These are phyloP conservation scores for Lachnellula cervina DNA, from an alignment of 2,329 filamentous ascomycete species.

Conservation along the genomic window DNA sequence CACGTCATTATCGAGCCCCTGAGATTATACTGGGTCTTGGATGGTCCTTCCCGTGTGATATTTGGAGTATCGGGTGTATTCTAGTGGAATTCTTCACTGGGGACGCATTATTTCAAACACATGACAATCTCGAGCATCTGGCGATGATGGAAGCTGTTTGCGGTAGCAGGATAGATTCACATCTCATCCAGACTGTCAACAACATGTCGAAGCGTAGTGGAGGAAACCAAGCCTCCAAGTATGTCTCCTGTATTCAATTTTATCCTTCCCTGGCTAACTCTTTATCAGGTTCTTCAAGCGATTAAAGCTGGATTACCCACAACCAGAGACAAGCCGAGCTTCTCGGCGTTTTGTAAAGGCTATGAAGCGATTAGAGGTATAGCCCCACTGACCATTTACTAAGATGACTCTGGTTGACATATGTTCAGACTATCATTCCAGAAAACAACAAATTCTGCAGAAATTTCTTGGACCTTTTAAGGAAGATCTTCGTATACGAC, in stretches of 20 bases:
- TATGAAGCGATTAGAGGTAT: conserved; percentile 64
- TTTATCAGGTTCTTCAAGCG: conserved; percentile 60
- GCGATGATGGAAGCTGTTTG: conserved; percentile 73
- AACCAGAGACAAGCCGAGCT: conserved; percentile 57
- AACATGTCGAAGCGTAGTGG: conserved; percentile 52
- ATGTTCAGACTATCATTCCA: conserved; percentile 58
- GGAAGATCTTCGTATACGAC: conserved; percentile 66
- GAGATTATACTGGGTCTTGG: conserved; percentile 67
- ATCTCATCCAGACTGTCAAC: conserved; percentile 53
- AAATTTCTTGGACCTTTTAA: conserved; percentile 59
- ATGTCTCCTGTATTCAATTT: conserved; percentile 28
- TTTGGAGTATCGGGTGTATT: conserved; percentile 71
- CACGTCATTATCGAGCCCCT: conserved; percentile 63
- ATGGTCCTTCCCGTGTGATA: conserved; percentile 68
- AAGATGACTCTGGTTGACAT: conserved; percentile 13
- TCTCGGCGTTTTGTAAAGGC: conserved; percentile 64
- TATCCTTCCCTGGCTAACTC: conserved; percentile 28
- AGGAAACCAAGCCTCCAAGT: conserved; percentile 62
- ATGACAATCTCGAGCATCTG: conserved; percentile 67
- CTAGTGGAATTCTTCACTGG: conserved; percentile 69
- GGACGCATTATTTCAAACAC: conserved; percentile 66
- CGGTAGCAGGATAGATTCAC: conserved; percentile 51
- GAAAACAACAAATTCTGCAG: conserved; percentile 53
- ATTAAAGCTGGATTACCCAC: conserved; percentile 60
- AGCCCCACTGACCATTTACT: conserved; percentile 23